These are phyloP conservation scores for Calonectria pseudoturangicola DNA, from an alignment of 2,329 filamentous ascomycete genomes.

Conservation along the genomic window DNA sequence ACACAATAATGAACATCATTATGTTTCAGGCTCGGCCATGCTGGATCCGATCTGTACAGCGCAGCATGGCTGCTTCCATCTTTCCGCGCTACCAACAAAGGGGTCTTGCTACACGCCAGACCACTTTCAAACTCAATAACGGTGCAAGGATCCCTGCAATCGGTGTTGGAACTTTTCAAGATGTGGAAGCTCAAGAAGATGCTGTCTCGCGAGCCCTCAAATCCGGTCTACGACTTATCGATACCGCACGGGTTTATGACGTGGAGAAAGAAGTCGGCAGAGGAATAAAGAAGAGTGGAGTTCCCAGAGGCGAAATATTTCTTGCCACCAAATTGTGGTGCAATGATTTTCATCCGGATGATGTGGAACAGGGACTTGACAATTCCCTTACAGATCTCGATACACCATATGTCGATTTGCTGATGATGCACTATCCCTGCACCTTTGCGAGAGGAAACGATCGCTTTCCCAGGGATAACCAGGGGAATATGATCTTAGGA, in stretches of 20 bases:
- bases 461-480: constrained; percentile 36
- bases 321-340: constrained; percentile 65
- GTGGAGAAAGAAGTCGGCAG: constrained; percentile 48
- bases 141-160: constrained; percentile 51
- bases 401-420: constrained; percentile 55
- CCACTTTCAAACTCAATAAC: constrained; percentile 40
- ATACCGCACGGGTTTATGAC: constrained; percentile 52
- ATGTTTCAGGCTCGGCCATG: not conserved
- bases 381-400: constrained; percentile 55
- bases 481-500: constrained; percentile 42
- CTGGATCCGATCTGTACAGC: not conserved
- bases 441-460: constrained; percentile 46
- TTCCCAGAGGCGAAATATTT: constrained; percentile 67
- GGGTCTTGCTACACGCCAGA: not conserved
- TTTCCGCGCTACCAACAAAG: not conserved
- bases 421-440: constrained; percentile 53
- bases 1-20: not conserved
- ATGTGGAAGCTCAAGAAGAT: constrained; percentile 54
- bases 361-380: constrained; percentile 53
- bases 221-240: constrained; percentile 60
- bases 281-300: constrained; percentile 60
- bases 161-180: constrained; percentile 57
- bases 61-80: not conserved
- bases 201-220: constrained; percentile 53
- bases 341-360: constrained; percentile 54